These are phyloP conservation scores for Galeopsis tetrahit DNA, from an alignment of 257 asterid genomes.

Conservation along the genomic window DNA sequence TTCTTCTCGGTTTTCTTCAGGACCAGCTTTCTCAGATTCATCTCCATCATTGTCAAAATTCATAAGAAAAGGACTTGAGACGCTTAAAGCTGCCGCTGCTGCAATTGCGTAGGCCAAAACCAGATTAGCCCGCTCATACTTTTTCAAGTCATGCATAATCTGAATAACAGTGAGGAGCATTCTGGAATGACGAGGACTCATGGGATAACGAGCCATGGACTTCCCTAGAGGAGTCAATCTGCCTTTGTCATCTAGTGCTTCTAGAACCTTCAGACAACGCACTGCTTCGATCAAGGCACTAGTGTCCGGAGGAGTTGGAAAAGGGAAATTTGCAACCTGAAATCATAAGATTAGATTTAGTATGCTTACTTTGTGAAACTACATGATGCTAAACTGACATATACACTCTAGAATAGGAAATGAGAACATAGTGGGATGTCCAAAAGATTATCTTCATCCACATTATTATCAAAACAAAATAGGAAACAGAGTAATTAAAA, in stretches of 20 bases:
- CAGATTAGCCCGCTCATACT: conserved; percentile 53
- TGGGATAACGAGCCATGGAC: conserved; percentile 94
- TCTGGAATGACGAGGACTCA: conserved; percentile 98
- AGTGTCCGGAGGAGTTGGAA: conserved; percentile 90
- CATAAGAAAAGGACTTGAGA: conserved; percentile 67
- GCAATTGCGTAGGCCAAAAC: conserved; percentile 88
- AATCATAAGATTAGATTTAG: conserved; percentile 31
- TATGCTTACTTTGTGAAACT: neutral
- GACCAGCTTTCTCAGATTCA: conserved; percentile 33
- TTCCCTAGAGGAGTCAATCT: conserved; percentile 77
- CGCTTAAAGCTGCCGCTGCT: conserved; percentile 89
- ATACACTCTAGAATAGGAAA: neutral
- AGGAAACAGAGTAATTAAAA: neutral
- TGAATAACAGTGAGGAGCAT: conserved; percentile 95
- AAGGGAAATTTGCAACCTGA: conserved; percentile 92
- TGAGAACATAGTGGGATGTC: neutral
- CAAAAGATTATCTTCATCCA: conserved; percentile 6
- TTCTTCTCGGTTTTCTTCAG: conserved; percentile 46
- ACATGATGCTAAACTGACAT: no score
- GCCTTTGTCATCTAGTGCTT: conserved; percentile 83
- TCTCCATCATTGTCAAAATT: conserved; percentile 47
- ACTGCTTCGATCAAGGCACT: conserved; percentile 83
- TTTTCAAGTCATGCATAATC: conserved; percentile 55
- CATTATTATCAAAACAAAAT: neutral
- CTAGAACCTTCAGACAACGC: conserved; percentile 80